Conservation (phyloP, 2,329 filamentous ascomycete genomes). For the Fusarium beomiforme region DNA sequence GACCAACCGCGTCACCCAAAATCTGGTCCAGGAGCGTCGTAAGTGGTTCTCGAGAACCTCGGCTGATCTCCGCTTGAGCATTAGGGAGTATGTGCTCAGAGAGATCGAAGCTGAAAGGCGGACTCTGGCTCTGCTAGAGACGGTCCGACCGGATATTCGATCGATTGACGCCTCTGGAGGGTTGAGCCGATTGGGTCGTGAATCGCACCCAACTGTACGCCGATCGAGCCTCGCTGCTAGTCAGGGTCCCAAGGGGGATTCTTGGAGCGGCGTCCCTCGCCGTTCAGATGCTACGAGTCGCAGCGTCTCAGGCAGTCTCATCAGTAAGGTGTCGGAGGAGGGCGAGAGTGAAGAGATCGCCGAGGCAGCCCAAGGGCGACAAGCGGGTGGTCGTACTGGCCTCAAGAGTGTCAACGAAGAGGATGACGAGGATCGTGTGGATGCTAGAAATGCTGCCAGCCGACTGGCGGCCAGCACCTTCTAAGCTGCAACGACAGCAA, state of each 20-base stretch:
- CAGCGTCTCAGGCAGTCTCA: conserved; percentile 78
- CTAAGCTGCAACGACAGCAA: conserved; percentile 53
- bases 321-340: conserved; percentile 71
- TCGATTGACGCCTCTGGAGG: conserved; percentile 92
- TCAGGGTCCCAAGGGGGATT: conserved; percentile 97
- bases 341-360: conserved; percentile 59
- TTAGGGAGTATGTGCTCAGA: conserved; percentile 92
- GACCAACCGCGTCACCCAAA: conserved; percentile 87
- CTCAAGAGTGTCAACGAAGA: conserved; percentile 75
- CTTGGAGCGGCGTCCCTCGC: conserved; percentile 94
- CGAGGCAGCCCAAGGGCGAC: conserved; percentile 49
- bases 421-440: conserved; percentile 91
- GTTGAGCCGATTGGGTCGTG: conserved; percentile 87
- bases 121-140: conserved; percentile 91
- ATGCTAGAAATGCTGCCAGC: conserved; percentile 95
- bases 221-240: conserved; percentile 83
- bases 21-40: conserved; percentile 87
- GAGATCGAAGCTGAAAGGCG: conserved; percentile 96
- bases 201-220: conserved; percentile 80
- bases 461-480: conserved; percentile 95
- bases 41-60: conserved; percentile 91
- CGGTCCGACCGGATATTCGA: conserved; percentile 89
- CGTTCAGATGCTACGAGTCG: conserved; percentile 81
- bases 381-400: conserved; percentile 55
- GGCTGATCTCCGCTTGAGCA: conserved; percentile 81